Evolutionary conservation across 176 grass and related monocot species (phyloP).

Genomic region (Chloris gayana): DNA sequence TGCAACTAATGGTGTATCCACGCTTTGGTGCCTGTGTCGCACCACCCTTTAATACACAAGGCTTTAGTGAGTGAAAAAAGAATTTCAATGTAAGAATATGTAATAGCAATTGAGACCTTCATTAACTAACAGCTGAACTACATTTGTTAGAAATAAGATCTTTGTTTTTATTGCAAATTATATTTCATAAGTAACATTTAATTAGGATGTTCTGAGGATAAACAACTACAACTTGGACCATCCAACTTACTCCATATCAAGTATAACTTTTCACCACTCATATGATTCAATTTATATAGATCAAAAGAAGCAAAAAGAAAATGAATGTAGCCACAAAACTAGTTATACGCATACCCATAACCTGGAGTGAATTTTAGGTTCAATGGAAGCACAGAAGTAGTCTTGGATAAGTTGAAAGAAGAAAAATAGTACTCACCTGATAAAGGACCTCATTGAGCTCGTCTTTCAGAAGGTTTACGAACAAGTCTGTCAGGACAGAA

Average conservation of each 20-base stretch:
- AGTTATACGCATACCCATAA: background rate
- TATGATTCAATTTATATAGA: conserved; percentile 10
- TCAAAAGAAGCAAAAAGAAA: conserved; percentile 20
- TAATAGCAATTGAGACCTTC: conserved; percentile 16
- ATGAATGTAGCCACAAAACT: background rate
- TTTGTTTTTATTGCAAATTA: background rate
- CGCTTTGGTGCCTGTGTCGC: background rate
- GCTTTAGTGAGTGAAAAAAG: background rate
- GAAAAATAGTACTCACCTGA: conserved; percentile 57
- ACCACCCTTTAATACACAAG: background rate
- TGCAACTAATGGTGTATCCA: background rate
- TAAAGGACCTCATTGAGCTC: conserved; percentile 92
- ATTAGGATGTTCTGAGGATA: conserved; percentile 2
- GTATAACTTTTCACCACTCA: background rate
- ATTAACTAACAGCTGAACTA: conserved; percentile 9
- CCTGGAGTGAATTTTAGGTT: background rate
- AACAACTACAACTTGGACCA: background rate
- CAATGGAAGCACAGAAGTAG: background rate
- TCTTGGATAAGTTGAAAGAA: conserved; percentile 17
- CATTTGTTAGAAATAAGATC: background rate
- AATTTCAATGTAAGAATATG: background rate
- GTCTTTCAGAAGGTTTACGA: conserved; percentile 92
- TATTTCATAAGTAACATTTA: conserved; percentile 15
- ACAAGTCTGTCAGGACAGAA: conserved; percentile 88
- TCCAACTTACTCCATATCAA: conserved; percentile 10